Conservation (phyloP, 768 basidiomycete species). For the Lenzites betulinus region DNA sequence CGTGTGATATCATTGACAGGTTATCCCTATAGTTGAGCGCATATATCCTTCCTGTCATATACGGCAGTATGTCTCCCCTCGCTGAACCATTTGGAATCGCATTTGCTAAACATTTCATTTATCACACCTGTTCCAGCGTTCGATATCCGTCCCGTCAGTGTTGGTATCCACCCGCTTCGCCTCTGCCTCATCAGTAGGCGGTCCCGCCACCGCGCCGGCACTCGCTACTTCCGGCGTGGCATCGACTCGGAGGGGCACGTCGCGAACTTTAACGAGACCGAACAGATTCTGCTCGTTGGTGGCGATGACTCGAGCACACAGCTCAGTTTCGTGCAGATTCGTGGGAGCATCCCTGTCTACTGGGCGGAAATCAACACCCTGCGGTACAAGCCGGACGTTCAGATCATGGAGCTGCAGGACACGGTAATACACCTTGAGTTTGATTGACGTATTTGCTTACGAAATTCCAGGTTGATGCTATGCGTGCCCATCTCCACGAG, state of each 20-base stretch:
- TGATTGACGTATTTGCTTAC: slow-evolving; percentile 5
- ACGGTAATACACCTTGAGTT: slow-evolving; percentile 55
- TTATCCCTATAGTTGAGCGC: slow-evolving; percentile 62
- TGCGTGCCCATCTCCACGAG: slow-evolving; percentile 72
- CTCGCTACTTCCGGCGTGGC: slow-evolving; percentile 95
- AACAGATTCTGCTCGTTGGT: slow-evolving; percentile 87
- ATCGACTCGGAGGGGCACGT: slow-evolving; percentile 88
- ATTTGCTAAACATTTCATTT: background rate
- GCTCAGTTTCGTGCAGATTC: slow-evolving; percentile 89
- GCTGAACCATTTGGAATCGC: background rate
- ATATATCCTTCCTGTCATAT: slow-evolving; percentile 91
- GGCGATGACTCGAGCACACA: slow-evolving; percentile 50
- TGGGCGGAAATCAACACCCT: slow-evolving; percentile 98
- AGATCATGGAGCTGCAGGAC: slow-evolving; percentile 90
- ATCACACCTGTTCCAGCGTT: slow-evolving; percentile 57
- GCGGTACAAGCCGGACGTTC: slow-evolving; percentile 94
- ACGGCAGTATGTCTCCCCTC: slow-evolving; percentile 74
- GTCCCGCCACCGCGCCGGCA: slow-evolving; percentile 92
- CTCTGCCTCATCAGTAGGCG: slow-evolving; percentile 91
- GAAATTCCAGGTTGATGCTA: slow-evolving; percentile 60
- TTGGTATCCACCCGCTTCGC: slow-evolving; percentile 79
- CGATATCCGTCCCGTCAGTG: slow-evolving; percentile 72
- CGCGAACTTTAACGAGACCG: slow-evolving; percentile 98
- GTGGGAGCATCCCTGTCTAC: slow-evolving; percentile 92
- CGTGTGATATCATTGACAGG: slow-evolving; percentile 15